Conservation (phyloP, 192 early-diverging fungal species). For the Jimgerdemannia lactiflua region DNA sequence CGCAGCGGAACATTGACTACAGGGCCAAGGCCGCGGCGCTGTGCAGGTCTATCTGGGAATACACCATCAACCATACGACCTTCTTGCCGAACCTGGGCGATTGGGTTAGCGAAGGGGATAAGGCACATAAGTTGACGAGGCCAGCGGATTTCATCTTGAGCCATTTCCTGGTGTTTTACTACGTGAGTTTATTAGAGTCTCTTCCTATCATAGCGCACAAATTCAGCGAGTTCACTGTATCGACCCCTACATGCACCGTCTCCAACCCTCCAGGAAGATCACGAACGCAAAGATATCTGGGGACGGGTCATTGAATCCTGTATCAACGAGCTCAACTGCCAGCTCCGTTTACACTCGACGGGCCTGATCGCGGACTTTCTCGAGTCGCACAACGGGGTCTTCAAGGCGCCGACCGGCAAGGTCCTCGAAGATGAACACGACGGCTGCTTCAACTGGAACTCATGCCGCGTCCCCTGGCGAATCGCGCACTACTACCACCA, state of each 20-base stretch:
- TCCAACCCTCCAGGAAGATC: constrained; percentile 34
- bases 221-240: not conserved
- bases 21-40: constrained; percentile 35
- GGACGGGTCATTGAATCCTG: constrained; percentile 41
- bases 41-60: constrained; percentile 43
- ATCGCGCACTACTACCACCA: constrained; percentile 46
- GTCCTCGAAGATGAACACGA: constrained; percentile 48
- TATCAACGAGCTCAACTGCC: constrained; percentile 30
- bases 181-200: constrained; percentile 11
- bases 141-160: constrained; percentile 53
- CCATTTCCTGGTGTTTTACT: constrained; percentile 46
- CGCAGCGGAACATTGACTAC: constrained; percentile 37
- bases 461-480: constrained; percentile 55
- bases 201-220: not conserved
- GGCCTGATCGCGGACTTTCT: constrained; percentile 54
- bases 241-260: not conserved
- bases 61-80: constrained; percentile 46
- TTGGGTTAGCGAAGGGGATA: constrained; percentile 45
- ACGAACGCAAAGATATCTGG: constrained; percentile 37
- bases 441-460: constrained; percentile 53
- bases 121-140: constrained; percentile 40
- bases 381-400: constrained; percentile 30
- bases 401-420: constrained; percentile 32
- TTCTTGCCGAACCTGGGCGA: constrained; percentile 50
- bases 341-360: constrained; percentile 39